A percentile compares a stretch with the other conserved stretches of the same genome.
These are phyloP conservation scores for Naganishia sp. DNA, from an alignment of 1,284 basidiomycete genomes.

Conservation along the genomic window DNA sequence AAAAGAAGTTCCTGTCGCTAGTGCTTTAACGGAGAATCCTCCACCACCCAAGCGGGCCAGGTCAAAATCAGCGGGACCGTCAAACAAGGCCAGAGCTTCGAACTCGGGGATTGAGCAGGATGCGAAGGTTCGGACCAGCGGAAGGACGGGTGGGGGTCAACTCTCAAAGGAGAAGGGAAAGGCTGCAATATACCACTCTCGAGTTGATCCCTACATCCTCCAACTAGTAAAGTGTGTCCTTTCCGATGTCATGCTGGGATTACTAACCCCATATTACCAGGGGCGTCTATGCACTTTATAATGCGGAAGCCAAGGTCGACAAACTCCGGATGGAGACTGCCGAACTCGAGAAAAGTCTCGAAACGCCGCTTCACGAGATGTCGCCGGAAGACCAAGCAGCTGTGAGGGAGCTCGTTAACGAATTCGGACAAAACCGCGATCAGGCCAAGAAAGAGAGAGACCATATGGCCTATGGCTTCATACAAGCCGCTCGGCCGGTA, in stretches of 20 bases:
- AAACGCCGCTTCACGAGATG: conserved; percentile 5
- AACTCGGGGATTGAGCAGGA: conserved; percentile 3
- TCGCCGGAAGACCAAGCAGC: conserved; percentile 7
- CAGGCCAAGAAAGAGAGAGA: conserved; percentile 14
- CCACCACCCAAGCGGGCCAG: no score
- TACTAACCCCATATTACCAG: neutral
- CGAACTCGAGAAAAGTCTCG: conserved; percentile 16
- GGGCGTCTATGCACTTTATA: conserved; percentile 16
- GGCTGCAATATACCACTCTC: neutral
- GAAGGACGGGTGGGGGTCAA: conserved; percentile 17
- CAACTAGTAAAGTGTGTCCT: conserved; percentile 17
- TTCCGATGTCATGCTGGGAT: no score
- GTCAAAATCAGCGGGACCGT: neutral
- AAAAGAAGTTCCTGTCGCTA: neutral
- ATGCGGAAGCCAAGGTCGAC: conserved; percentile 27
- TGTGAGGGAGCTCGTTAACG: conserved; percentile 2
- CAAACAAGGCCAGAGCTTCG: conserved; percentile 2
- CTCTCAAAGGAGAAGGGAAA: conserved; percentile 15
- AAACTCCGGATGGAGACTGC: conserved; percentile 4
- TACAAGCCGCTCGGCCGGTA: neutral
- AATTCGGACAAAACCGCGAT: conserved; percentile 22
- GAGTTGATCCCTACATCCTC: conserved; percentile 23
- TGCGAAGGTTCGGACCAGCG: neutral
- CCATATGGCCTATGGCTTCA: neutral
- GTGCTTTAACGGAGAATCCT: neutral